Percentiles rank a stretch among this genome's conserved stretches.
These are phyloP conservation scores for Aspergillus leporis DNA, from an alignment of 495 filamentous ascomycete genomes.

Conservation along the genomic window DNA sequence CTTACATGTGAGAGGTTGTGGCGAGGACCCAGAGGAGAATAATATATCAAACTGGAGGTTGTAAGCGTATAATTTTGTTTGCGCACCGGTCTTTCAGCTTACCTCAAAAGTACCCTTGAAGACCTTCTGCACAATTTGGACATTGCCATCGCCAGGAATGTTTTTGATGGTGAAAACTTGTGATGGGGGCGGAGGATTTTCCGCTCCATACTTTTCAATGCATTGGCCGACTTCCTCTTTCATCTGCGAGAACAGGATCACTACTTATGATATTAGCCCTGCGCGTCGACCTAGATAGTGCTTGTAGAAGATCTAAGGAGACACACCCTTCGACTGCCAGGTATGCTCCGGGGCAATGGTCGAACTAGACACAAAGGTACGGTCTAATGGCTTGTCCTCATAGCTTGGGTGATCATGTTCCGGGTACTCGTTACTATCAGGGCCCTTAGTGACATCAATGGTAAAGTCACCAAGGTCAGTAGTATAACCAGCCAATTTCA, in stretches of 20 bases:
- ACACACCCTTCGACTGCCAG: constrained; percentile 81
- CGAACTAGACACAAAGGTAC: constrained; percentile 71
- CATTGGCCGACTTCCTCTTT: constrained; percentile 72
- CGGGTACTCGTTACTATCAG: constrained; percentile 62
- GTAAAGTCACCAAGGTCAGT: constrained; percentile 80
- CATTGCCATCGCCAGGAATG: constrained; percentile 68
- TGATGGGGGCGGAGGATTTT: constrained; percentile 74
- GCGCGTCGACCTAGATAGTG: neutral
- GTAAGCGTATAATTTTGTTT: constrained; percentile 17
- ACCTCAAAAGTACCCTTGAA: constrained; percentile 87
- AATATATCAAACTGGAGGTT: constrained; percentile 77
- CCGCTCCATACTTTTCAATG: constrained; percentile 67
- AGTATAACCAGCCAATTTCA: constrained; percentile 74
- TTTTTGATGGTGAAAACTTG: constrained; percentile 81
- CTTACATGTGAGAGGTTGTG: constrained; percentile 57
- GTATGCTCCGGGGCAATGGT: constrained; percentile 65
- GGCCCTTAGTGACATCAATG: constrained; percentile 72
- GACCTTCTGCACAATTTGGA: constrained; percentile 89
- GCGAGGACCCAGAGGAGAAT: constrained; percentile 78
- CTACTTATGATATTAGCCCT: constrained; percentile 28
- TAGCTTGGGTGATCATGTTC: constrained; percentile 62
- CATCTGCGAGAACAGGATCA: constrained; percentile 71
- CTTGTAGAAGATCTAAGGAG: neutral
- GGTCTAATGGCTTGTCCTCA: constrained; percentile 71
- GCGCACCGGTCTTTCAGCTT: constrained; percentile 8